Conservation (phyloP, 352 stramenopile genomes). For the Hyaloperonospora arabidopsidis region DNA sequence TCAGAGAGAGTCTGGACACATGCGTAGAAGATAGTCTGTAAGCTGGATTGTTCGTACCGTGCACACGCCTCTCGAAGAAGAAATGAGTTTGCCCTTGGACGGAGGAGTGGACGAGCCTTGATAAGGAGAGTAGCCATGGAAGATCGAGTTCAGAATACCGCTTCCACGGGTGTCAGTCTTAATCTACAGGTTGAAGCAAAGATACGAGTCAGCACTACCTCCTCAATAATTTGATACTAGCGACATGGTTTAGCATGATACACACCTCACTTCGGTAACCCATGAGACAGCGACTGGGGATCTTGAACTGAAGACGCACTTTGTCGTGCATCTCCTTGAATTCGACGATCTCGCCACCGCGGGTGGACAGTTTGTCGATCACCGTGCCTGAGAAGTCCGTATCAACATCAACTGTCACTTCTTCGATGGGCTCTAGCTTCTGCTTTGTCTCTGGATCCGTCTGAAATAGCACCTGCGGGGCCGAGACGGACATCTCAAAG, state of each 20-base stretch:
- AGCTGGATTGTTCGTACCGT: slow-evolving; percentile 29
- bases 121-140: slow-evolving; percentile 91
- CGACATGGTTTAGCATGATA: slow-evolving; percentile 3
- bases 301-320: slow-evolving; percentile 93
- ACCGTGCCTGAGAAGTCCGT: slow-evolving; percentile 92
- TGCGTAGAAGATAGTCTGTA: background rate
- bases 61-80: slow-evolving; percentile 57
- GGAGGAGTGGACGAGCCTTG: slow-evolving; percentile 60
- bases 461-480: slow-evolving; percentile 92
- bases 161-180: slow-evolving; percentile 92
- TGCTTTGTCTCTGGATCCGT: slow-evolving; percentile 79
- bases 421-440: slow-evolving; percentile 85
- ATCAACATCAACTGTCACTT: slow-evolving; percentile 95
- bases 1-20: background rate
- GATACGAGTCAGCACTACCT: slow-evolving; percentile 6
- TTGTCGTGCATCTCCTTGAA: slow-evolving; percentile 90
- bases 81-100: slow-evolving; percentile 82
- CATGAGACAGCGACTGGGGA: slow-evolving; percentile 93
- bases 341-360: slow-evolving; percentile 90
- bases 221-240: background rate
- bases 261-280: slow-evolving; percentile 89
- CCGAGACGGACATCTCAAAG: slow-evolving; percentile 97
- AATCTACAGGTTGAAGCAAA: slow-evolving; percentile 55
- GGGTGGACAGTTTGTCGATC: slow-evolving; percentile 94
- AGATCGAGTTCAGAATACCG: slow-evolving; percentile 95